A percentile compares a stretch with the other conserved stretches of the same genome.
These are phyloP conservation scores for Boletus sensibilis DNA, from an alignment of 768 basidiomycete species.

Conservation along the genomic window DNA sequence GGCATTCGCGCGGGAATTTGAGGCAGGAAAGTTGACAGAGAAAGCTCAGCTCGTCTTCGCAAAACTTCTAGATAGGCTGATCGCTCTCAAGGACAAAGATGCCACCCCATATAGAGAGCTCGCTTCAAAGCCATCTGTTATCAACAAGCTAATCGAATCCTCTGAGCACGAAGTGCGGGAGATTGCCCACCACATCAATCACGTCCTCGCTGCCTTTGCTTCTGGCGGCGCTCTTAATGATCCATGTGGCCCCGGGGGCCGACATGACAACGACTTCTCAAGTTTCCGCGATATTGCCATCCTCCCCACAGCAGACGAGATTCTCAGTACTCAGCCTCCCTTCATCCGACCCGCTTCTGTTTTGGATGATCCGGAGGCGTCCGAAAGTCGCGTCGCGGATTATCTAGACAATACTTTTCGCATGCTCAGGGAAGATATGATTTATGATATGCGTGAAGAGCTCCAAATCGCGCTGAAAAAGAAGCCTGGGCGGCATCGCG, in stretches of 20 bases:
- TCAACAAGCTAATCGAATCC: conserved; percentile 28
- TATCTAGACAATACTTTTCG: conserved; percentile 69
- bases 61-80: conserved; percentile 49
- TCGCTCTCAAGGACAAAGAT: conserved; percentile 36
- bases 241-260: conserved; percentile 50
- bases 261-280: conserved; percentile 67
- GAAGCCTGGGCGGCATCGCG: conserved; percentile 44
- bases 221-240: conserved; percentile 21
- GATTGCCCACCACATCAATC: conserved; percentile 43
- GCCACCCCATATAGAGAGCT: conserved; percentile 39
- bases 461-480: conserved; percentile 42
- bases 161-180: conserved; percentile 27
- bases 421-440: conserved; percentile 63
- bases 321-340: conserved; percentile 44
- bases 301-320: conserved; percentile 63
- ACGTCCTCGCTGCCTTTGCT: conserved; percentile 34
- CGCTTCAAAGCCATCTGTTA: conserved; percentile 33
- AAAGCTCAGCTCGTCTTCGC: conserved; percentile 43
- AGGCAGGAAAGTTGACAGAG: conserved; percentile 31
- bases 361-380: conserved; percentile 45
- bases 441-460: conserved; percentile 59
- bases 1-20: conserved; percentile 35
- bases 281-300: conserved; percentile 63
- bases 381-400: conserved; percentile 38
- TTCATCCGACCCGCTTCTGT: conserved; percentile 51